Evolutionary conservation across 108 stramenopile genomes (phyloP).

Genomic region (Stephanodiscus minutulus): DNA sequence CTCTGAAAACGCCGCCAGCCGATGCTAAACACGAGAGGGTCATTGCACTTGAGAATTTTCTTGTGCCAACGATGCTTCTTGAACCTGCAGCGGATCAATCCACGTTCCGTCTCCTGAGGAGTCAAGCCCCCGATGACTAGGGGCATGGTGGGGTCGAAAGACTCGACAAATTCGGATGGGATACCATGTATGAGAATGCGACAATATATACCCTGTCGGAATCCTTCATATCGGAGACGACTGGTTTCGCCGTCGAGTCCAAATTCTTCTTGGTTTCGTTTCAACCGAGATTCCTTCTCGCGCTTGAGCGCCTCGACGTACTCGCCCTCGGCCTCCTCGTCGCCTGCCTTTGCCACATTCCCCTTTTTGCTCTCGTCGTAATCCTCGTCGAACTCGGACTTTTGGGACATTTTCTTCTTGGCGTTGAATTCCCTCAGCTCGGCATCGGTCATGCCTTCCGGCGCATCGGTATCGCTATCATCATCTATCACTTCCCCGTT

Average conservation of each 20-base stretch:
- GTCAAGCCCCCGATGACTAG: constrained; percentile 94
- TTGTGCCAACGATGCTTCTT: constrained; percentile 99
- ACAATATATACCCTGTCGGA: constrained; percentile 93
- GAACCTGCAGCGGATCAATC: constrained; percentile 86
- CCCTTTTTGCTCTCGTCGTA: constrained; percentile 87
- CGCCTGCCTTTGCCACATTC: constrained; percentile 46
- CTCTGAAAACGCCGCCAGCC: constrained; percentile 99
- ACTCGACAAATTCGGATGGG: constrained; percentile 79
- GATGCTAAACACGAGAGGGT: constrained; percentile 94
- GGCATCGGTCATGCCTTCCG: constrained; percentile 84
- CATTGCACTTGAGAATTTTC: constrained; percentile 90
- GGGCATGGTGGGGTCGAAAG: constrained; percentile 84
- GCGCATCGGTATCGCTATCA: constrained; percentile 56
- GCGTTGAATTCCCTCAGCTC: constrained; percentile 83
- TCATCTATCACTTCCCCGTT: constrained; percentile 58
- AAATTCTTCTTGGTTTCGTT: constrained; percentile 89
- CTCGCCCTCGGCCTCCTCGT: constrained; percentile 81
- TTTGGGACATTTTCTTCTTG: constrained; percentile 76
- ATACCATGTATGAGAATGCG: constrained; percentile 87
- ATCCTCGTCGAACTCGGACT: constrained; percentile 80
- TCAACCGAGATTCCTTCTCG: constrained; percentile 79
- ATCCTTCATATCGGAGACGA: constrained; percentile 87
- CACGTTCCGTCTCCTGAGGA: constrained; percentile 88
- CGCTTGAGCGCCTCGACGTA: constrained; percentile 79
- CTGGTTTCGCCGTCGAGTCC: constrained; percentile 83